Percentiles rank a stretch among this genome's conserved stretches.
phyloP scores from a whole-genome alignment of 306 rosid species.

The Canavalia ensiformis region DNA sequence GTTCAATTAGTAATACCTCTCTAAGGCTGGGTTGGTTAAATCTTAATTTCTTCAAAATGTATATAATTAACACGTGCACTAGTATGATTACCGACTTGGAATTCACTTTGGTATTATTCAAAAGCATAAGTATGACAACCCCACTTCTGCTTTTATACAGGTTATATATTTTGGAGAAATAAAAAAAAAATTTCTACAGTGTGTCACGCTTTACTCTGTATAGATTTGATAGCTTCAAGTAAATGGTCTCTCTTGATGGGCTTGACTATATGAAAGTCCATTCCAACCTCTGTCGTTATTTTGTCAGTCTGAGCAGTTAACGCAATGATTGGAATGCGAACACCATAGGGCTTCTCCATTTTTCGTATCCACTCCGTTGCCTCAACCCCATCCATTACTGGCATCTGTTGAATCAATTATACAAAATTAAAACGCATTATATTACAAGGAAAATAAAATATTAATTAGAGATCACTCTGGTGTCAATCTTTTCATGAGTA shows the following conservation, averaged over 20 bases:
- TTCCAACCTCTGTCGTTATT: conserved; percentile 58
- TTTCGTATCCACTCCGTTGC: conserved; percentile 68
- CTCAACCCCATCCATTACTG: conserved; percentile 71
- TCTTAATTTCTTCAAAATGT: not conserved
- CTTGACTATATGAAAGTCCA: conserved; percentile 72
- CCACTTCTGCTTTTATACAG: not conserved
- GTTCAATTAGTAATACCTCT: not conserved
- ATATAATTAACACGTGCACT: not conserved
- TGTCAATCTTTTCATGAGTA: not conserved
- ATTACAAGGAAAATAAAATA: not conserved
- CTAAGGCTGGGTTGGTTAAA: not conserved
- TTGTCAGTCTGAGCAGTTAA: conserved; percentile 66
- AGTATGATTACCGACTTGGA: not conserved
- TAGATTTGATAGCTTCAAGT: conserved; percentile 55
- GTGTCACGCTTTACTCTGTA: conserved; percentile 46
- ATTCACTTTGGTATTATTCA: not conserved
- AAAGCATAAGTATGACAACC: not conserved
- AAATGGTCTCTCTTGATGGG: conserved; percentile 57
- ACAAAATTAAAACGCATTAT: not conserved
- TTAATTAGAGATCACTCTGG: not conserved
- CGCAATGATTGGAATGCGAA: conserved; percentile 77
- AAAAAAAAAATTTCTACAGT: not conserved
- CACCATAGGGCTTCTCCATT: conserved; percentile 56
- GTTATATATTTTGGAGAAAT: not conserved
- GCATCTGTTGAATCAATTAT: conserved; percentile 62